Conservation (phyloP, 257 asterid genomes). For the Coffea canephora region DNA sequence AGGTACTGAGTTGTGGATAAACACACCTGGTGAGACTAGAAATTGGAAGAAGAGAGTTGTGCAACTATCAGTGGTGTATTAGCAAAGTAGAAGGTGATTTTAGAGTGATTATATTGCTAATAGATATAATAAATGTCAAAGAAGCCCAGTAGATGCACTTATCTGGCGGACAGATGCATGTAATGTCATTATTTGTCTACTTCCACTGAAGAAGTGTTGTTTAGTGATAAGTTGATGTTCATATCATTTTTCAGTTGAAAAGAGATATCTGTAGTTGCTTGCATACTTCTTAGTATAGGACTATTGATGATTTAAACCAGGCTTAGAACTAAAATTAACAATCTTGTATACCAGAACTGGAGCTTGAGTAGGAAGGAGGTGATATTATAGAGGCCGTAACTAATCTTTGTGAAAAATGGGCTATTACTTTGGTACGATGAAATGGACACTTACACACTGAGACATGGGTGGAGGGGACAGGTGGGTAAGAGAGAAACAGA, state of each 20-base stretch:
- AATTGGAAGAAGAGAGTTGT: not conserved
- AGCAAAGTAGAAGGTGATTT: not conserved
- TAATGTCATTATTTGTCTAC: not conserved
- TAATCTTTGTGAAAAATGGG: not conserved
- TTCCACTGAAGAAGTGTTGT: not conserved
- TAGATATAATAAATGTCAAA: not conserved
- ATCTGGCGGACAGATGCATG: not conserved
- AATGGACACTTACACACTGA: no score
- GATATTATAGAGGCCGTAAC: not conserved
- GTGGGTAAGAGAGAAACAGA: no score
- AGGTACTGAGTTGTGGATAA: not conserved
- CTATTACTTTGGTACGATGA: no score
- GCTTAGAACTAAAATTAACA: not conserved
- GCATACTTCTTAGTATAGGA: not conserved
- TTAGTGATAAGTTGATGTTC: no score
- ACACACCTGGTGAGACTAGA: not conserved
- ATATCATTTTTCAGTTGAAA: not conserved
- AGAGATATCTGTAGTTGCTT: not conserved
- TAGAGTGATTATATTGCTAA: not conserved
- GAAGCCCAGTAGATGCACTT: not conserved
- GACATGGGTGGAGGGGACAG: no score
- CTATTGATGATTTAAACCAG: not conserved
- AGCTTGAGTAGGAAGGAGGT: not conserved
- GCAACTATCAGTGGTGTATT: not conserved
- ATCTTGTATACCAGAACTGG: not conserved